phyloP scores from a whole-genome alignment of 2,329 filamentous ascomycete species.

The Fusarium stilboides region DNA sequence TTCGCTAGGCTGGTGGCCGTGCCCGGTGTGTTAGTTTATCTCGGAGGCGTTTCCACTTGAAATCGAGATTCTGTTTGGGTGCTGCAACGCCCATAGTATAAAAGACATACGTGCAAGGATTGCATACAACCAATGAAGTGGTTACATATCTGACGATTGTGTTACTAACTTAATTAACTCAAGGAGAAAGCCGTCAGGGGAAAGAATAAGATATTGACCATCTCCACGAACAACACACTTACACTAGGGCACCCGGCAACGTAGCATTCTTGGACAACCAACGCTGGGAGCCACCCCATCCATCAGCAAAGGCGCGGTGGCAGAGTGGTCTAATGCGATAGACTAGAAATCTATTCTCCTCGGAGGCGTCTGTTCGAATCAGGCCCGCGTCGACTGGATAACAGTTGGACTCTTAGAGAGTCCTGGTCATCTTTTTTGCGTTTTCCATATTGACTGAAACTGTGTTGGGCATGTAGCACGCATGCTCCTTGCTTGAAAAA shows the following conservation, averaged over 20 bases:
- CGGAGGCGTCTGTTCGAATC: slow-evolving; percentile 55
- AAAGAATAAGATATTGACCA: no score
- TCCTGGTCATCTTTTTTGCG: slow-evolving; percentile 22
- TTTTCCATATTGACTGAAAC: background rate
- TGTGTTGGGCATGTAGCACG: no score
- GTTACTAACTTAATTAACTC: no score
- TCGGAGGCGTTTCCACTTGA: slow-evolving; percentile 19
- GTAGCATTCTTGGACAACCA: background rate
- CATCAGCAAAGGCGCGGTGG: slow-evolving; percentile 46
- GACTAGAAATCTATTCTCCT: slow-evolving; percentile 55
- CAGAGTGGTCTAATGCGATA: slow-evolving; percentile 55
- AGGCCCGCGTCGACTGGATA: slow-evolving; percentile 49
- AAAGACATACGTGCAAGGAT: background rate
- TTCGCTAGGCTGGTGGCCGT: background rate
- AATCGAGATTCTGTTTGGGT: background rate
- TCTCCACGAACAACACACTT: background rate
- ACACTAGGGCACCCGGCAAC: background rate
- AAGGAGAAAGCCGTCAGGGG: no score
- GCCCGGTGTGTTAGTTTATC: background rate
- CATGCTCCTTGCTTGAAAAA: no score
- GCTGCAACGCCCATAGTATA: background rate
- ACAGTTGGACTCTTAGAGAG: background rate
- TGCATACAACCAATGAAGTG: no score
- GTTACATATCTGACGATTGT: no score
- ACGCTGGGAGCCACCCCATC: background rate